A percentile compares a stretch with the other conserved stretches of the same genome.
Evolutionary conservation across 768 basidiomycete species (phyloP).

Genomic region (Tubosaeta brunneosetosa): DNA sequence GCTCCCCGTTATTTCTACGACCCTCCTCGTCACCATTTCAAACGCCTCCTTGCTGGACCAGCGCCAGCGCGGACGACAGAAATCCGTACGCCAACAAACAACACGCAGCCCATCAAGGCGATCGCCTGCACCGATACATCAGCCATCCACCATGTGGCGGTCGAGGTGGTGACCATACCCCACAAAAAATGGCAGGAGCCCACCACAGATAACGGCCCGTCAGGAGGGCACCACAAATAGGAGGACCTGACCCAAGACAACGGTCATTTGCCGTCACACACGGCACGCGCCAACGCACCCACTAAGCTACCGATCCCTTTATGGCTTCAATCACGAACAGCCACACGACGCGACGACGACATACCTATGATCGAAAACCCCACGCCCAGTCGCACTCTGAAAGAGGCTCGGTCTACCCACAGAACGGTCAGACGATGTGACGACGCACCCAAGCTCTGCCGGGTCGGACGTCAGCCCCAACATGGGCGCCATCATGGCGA

Average conservation of each 20-base stretch:
- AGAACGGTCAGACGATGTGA: conserved; percentile 6
- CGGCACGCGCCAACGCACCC: conserved; percentile 4
- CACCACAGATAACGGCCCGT: conserved; percentile 50
- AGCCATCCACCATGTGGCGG: too few relatives aligned
- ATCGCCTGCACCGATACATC: conserved; percentile 1
- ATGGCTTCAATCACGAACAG: not conserved
- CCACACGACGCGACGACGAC: not conserved
- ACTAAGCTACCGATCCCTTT: conserved; percentile 25
- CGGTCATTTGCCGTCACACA: too few relatives aligned
- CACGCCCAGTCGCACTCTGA: conserved; percentile 40
- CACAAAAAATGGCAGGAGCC: conserved; percentile 51
- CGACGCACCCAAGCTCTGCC: conserved; percentile 47
- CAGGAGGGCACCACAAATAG: conserved; percentile 54
- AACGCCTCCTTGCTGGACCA: too few relatives aligned
- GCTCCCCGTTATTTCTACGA: not conserved
- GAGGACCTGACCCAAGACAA: conserved; percentile 36
- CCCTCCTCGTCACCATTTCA: not conserved
- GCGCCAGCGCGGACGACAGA: not conserved
- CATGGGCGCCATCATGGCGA: conserved; percentile 40
- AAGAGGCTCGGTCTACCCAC: not conserved
- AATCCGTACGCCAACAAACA: conserved; percentile 15
- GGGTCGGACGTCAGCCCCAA: conserved; percentile 43
- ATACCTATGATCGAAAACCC: conserved; percentile 42
- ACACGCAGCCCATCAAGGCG: conserved; percentile 1
- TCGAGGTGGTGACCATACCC: conserved; percentile 21